Conservation (phyloP, 148 eudicot genomes). For the Beta vulgaris region DNA sequence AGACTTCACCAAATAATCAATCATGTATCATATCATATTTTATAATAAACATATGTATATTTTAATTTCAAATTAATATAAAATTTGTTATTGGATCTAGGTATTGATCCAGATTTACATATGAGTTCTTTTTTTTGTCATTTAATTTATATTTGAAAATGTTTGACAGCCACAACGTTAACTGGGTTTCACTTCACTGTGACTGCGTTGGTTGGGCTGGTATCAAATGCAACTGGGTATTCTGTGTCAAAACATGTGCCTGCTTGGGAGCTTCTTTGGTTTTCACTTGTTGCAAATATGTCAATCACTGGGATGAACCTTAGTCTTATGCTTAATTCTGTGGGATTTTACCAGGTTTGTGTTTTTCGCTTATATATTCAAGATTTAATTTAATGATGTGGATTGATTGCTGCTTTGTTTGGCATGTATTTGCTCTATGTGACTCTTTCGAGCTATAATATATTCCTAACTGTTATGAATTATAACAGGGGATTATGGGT, state of each 20-base stretch:
- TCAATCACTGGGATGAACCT: constrained; percentile 90
- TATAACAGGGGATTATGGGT: too few relatives aligned
- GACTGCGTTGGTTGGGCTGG: constrained; percentile 74
- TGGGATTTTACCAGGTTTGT: constrained; percentile 84
- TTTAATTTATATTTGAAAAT: constrained; percentile 2
- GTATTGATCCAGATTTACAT: not conserved
- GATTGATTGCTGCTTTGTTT: not conserved
- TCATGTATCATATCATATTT: not conserved
- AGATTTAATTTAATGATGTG: too few relatives aligned
- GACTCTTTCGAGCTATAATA: too few relatives aligned
- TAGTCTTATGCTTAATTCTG: constrained; percentile 88
- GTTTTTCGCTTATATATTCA: not conserved
- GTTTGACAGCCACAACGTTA: constrained; percentile 69
- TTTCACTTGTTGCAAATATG: constrained; percentile 76
- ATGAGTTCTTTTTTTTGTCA: not conserved
- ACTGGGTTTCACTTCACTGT: constrained; percentile 87
- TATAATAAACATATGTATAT: too few relatives aligned
- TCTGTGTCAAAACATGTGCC: constrained; percentile 79
- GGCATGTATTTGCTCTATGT: not conserved
- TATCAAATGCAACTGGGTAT: constrained; percentile 70
- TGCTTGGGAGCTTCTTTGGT: constrained; percentile 80
- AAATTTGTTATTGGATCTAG: not conserved
- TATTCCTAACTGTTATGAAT: too few relatives aligned
- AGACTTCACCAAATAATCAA: too few relatives aligned
- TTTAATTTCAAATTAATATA: not conserved